phyloP scores from a whole-genome alignment of 805 yeast genomes.

The Lachancea dasiensis region DNA sequence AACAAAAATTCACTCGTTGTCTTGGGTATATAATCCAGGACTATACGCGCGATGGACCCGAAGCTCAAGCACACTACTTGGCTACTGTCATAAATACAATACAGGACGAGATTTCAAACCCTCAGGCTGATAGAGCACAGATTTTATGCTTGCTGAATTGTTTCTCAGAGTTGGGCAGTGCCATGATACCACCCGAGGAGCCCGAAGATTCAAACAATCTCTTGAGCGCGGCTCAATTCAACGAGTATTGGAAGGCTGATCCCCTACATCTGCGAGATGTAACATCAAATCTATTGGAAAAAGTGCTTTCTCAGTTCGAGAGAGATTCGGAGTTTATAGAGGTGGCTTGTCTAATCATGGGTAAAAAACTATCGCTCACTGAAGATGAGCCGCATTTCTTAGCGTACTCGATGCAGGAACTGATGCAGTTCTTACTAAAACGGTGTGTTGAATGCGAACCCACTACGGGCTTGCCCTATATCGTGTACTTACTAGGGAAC shows the following conservation, averaged over 20 bases:
- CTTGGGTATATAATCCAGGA: conserved; percentile 58
- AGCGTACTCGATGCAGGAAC: conserved; percentile 24
- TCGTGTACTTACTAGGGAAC: conserved; percentile 42
- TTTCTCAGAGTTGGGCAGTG: conserved; percentile 65
- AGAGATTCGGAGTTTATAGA: conserved; percentile 51
- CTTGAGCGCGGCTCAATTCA: conserved; percentile 23
- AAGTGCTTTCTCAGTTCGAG: conserved; percentile 33
- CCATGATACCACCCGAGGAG: conserved; percentile 52
- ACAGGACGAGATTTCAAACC: conserved; percentile 16
- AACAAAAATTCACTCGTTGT: conserved; percentile 54
- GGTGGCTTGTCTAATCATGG: conserved; percentile 53
- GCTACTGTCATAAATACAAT: conserved; percentile 32
- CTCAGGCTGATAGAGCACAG: conserved; percentile 37
- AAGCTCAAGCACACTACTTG: conserved; percentile 36
- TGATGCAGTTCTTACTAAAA: conserved; percentile 23
- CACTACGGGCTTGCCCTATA: conserved; percentile 36
- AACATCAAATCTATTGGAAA: conserved; percentile 40
- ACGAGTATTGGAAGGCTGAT: conserved; percentile 45
- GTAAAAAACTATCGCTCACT: conserved; percentile 25
- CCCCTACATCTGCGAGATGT: conserved; percentile 40
- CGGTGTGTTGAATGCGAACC: conserved; percentile 25
- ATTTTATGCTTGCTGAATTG: conserved; percentile 54
- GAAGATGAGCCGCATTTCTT: conserved; percentile 30
- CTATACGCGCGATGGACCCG: conserved; percentile 38
- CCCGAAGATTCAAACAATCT: conserved; percentile 23